phyloP scores from a whole-genome alignment of 805 yeast species.

The Kluyveromyces siamensis region DNA sequence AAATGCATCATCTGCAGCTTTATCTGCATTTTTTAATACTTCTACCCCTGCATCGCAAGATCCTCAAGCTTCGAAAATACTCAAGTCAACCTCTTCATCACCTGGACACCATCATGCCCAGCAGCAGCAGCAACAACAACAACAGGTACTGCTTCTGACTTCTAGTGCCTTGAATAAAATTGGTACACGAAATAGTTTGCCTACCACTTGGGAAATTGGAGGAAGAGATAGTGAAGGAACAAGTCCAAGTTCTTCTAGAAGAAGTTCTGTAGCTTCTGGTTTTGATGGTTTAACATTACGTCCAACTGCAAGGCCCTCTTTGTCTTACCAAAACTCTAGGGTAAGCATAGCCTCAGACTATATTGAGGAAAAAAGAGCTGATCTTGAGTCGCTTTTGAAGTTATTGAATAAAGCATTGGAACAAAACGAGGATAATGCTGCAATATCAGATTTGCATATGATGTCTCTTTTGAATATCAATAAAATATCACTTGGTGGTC shows the following conservation, averaged over 20 bases:
- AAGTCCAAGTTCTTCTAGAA: background rate
- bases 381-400: conserved; percentile 21
- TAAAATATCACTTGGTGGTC: conserved; percentile 20
- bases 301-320: background rate
- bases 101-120: background rate
- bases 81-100: background rate
- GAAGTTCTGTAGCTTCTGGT: conserved; percentile 1
- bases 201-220: conserved; percentile 3
- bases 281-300: too few species aligned
- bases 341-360: conserved; percentile 8
- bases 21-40: conserved; percentile 28
- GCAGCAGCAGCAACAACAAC: background rate
- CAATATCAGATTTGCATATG: conserved; percentile 23
- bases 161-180: background rate
- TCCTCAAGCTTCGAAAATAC: background rate
- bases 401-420: conserved; percentile 26
- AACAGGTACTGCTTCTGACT: background rate
- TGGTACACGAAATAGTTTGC: background rate
- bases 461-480: conserved; percentile 26
- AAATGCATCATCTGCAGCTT: conserved; percentile 35
- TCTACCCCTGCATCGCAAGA: background rate
- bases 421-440: conserved; percentile 21
- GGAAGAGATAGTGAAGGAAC: background rate
- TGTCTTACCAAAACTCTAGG: conserved; percentile 5
- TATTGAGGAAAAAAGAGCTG: conserved; percentile 18